Base-by-base conservation (phyloP, 1,139 yeast species). In the Saccharomyces hybrid region DNA sequence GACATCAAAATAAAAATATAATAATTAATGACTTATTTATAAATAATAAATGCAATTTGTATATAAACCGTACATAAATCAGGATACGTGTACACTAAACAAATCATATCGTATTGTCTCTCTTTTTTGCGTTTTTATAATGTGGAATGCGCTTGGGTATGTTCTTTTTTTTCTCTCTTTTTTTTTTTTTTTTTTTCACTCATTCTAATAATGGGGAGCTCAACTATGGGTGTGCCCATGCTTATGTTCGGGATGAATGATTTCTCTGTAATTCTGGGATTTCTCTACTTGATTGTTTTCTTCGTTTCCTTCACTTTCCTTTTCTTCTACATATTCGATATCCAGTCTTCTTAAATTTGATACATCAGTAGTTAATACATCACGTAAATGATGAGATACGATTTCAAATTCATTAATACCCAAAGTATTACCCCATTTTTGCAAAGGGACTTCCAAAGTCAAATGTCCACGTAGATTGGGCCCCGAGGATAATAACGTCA, bases 401-500 rank as follows among this genome's bases (percentile, higher is more conserved):
- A 70, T 60, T 56, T 78, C 80, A 66, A 79, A 75, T 61, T 78
- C 78, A 29, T 71, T 73, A 41, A 79, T 64, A 9, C 75, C 76
- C 50, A 78, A 62, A 12, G 71, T 69, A 58, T 73, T 76, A 51
- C 73, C 78, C 71, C 78, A 76, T 54, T 69, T 67, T 59, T 71
- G 77, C 9, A 67, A 44, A 21, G 79, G 77, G n/a, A 74, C 77
- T 52, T 73, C 74, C 21, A 79, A 59, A 11, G 70, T 66, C 26
- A 75, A 51, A 49, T 71, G 73, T 24, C 77, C 74, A 51, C 75
- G 76, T 29, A 77, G 54, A 59, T 84, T 84, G 47, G 93, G 89
- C n/a, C 95, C 95, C 1, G 89, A 82, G 1, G 86, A 78, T 63
- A 86, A 71, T 14, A 86, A 77, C 2, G 80, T 73, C 58, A 87